Evolutionary conservation across 2,329 filamentous ascomycete genomes (phyloP).

Genomic region (Verticillium longisporum): DNA sequence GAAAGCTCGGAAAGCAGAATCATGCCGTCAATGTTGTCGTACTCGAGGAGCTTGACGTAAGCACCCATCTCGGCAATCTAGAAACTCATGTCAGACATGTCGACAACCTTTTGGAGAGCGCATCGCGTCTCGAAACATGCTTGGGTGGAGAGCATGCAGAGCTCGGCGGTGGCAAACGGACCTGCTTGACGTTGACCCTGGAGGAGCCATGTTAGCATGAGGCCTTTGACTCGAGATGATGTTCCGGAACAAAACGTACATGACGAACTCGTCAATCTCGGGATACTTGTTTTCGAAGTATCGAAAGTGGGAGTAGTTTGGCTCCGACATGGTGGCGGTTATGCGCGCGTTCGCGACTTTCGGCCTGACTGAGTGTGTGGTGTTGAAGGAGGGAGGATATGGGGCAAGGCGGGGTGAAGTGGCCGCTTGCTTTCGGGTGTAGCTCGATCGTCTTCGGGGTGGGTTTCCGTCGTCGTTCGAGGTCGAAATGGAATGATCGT

Average conservation of each 20-base stretch:
- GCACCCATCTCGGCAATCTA: conserved; percentile 99
- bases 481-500: background rate
- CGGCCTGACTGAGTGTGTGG: background rate
- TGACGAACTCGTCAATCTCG: conserved; percentile 99
- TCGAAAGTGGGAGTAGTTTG: conserved; percentile 64
- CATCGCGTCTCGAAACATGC: background rate
- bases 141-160: background rate
- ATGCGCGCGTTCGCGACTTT: conserved; percentile 15
- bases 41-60: conserved; percentile 98
- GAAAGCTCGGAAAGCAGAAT: conserved; percentile 97
- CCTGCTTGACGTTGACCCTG: conserved; percentile 91
- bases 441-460: conserved; percentile 10
- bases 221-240: background rate
- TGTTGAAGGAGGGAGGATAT: conserved; percentile 16
- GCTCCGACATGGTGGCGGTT: conserved; percentile 78
- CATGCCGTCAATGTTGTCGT: conserved; percentile 99
- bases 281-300: conserved; percentile 98
- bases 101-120: background rate
- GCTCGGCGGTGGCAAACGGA: conserved; percentile 31
- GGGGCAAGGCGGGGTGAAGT: conserved; percentile 21
- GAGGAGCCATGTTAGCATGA: background rate
- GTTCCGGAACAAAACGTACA: conserved; percentile 35
- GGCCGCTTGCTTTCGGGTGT: conserved; percentile 1
- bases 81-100: conserved; percentile 12
- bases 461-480: background rate